phyloP scores from a whole-genome alignment of 2,329 filamentous ascomycete genomes.

The Chaetomium strumarium region DNA sequence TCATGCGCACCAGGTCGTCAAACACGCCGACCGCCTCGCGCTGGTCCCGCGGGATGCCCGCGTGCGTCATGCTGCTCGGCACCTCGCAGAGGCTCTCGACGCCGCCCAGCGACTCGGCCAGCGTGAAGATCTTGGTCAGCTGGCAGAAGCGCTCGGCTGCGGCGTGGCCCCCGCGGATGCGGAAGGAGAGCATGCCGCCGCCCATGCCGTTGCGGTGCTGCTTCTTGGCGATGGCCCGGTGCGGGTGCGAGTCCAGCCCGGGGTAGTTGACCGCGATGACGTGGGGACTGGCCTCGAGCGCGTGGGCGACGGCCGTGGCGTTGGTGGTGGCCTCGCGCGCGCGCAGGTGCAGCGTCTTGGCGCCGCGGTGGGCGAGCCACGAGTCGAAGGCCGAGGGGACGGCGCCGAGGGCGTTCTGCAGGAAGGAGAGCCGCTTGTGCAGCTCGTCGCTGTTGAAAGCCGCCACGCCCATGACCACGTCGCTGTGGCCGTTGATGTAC shows the following conservation, averaged over 20 bases:
- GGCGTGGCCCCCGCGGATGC: slow-evolving; percentile 76
- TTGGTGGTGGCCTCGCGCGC: slow-evolving; percentile 80
- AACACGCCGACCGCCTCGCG: slow-evolving; percentile 89
- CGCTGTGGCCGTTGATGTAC: slow-evolving; percentile 96
- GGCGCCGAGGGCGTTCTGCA: slow-evolving; percentile 96
- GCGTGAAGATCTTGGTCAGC: slow-evolving; percentile 79
- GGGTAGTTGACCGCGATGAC: slow-evolving; percentile 95
- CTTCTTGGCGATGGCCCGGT: slow-evolving; percentile 75
- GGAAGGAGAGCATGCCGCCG: slow-evolving; percentile 96
- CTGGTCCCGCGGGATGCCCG: slow-evolving; percentile 85
- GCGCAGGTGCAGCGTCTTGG: slow-evolving; percentile 94
- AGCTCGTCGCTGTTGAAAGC: slow-evolving; percentile 87
- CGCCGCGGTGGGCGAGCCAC: slow-evolving; percentile 94
- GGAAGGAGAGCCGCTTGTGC: slow-evolving; percentile 71
- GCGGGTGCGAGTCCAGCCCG: slow-evolving; percentile 79
- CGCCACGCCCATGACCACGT: slow-evolving; percentile 95
- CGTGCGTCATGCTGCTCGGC: slow-evolving; percentile 93
- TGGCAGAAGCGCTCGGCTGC: slow-evolving; percentile 93
- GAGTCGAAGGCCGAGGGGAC: slow-evolving; percentile 93
- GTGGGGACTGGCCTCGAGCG: slow-evolving; percentile 72
- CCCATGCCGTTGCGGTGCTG: slow-evolving; percentile 94
- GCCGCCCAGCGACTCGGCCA: slow-evolving; percentile 83
- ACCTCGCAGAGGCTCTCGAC: slow-evolving; percentile 91
- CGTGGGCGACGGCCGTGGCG: slow-evolving; percentile 67
- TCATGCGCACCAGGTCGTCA: slow-evolving; percentile 88